Evolutionary conservation across 1,284 basidiomycete species (phyloP), one percentile per base, ranked within the genome.

Genomic region (Malassezia vespertilionis): DNA sequence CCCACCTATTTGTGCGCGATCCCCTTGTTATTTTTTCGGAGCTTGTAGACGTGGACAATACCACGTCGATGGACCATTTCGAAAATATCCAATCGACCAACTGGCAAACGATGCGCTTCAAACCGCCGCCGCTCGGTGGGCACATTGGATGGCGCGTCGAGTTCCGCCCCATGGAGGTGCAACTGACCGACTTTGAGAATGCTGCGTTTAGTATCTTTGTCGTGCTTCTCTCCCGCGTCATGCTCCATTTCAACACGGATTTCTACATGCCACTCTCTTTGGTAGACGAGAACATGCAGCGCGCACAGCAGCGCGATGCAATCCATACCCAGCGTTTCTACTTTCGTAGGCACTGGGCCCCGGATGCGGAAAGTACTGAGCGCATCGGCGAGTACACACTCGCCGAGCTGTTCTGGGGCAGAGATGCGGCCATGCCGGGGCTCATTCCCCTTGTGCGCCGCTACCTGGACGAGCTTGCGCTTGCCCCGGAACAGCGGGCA

Each of bases 81-180:
- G 93, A 99, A 83, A 97, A 96, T 67, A 82, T 97, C 27, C 93
- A 97, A 79, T 93, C 89, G 5, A 97, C 93, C 8, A 97, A 97
- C 71, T 99, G 93, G 93, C 93, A 97, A 74, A 96, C 93, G 0
- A 78, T 99, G 46, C 81, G 93, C 24, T 97, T 99, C 79, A 99
- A 99, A 72, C 93, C 93, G 5, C 93, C 93, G 6, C 69, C 65
- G 28, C 82, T 84, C 1, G 82, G 86, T 47, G 88, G 87, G 2
- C 71, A 80, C 15, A 96, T 97, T 50, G 93, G 93, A 22, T 99
- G 93, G 93, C 79, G 93, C 33, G 90, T 97, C 15, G 93, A 99
- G 72, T 97, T 99, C 74, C 78, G 93, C 40, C 86, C 84, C 63
- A 97, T 97, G 93, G 93, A 99, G 72, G 87, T 97, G 2, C 93